Conservation (phyloP, 345 rosid species). For the Microcos paniculata region DNA sequence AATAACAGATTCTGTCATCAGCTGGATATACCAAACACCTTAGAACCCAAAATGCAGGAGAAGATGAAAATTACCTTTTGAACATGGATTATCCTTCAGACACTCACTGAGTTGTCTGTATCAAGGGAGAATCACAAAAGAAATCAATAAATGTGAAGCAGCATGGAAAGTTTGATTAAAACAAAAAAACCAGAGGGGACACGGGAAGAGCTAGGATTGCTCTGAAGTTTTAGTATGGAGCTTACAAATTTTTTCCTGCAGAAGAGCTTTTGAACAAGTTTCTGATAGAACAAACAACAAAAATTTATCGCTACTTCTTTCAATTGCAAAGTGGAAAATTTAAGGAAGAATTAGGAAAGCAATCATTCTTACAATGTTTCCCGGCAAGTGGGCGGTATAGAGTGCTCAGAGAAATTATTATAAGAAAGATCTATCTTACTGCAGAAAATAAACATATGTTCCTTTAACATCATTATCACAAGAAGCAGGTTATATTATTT, state of each 20-base stretch:
- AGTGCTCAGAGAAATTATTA: slow-evolving; percentile 32
- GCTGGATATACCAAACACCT: not conserved
- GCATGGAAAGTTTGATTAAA: not conserved
- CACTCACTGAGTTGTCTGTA: slow-evolving; percentile 4
- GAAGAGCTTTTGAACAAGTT: slow-evolving; percentile 29
- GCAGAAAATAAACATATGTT: slow-evolving; percentile 5
- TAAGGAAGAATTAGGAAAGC: not conserved
- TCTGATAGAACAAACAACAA: slow-evolving; percentile 21
- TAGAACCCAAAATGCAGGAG: not conserved
- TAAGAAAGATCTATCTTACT: slow-evolving; percentile 48
- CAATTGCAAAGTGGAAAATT: not conserved
- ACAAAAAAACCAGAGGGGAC: too few relatives aligned
- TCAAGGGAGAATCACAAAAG: not conserved
- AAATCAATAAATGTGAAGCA: not conserved
- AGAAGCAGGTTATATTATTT: not conserved
- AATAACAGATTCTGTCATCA: not conserved
- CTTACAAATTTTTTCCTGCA: slow-evolving; percentile 17
- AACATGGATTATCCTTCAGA: not conserved
- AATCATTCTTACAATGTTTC: slow-evolving; percentile 30
- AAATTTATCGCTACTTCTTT: not conserved
- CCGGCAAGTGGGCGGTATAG: slow-evolving; percentile 28
- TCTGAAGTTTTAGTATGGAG: not conserved
- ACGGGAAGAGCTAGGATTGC: too few relatives aligned
- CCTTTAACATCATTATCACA: not conserved
- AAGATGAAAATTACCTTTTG: slow-evolving; percentile 9